Conservation (phyloP, 352 stramenopile genomes). For the Phytophthora cajani region DNA sequence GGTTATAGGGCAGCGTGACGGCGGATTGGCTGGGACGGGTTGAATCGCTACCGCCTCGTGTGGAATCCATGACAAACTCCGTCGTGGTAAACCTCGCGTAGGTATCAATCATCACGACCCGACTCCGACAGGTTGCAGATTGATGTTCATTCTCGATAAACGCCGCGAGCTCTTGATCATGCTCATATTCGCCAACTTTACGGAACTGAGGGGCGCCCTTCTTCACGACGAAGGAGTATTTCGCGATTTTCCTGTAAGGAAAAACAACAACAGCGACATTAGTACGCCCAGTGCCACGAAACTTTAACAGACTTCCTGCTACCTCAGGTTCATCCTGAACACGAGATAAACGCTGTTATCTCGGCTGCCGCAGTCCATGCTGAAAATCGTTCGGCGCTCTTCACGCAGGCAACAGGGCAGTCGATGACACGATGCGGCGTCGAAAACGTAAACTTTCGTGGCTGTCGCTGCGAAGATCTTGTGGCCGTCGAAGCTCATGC, state of each 20-base stretch:
- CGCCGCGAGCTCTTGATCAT: slow-evolving; percentile 37
- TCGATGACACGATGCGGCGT: slow-evolving; percentile 43
- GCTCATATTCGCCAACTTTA: slow-evolving; percentile 33
- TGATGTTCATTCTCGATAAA: slow-evolving; percentile 26
- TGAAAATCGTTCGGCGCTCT: slow-evolving; percentile 31
- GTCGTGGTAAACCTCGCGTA: slow-evolving; percentile 34
- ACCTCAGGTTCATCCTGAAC: slow-evolving; percentile 42
- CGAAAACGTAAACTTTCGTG: slow-evolving; percentile 41
- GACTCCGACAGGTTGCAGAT: neutral
- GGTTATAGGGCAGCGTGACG: slow-evolving; percentile 34
- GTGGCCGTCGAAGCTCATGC: slow-evolving; percentile 40
- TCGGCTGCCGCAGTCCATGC: slow-evolving; percentile 34
- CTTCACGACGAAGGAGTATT: slow-evolving; percentile 38
- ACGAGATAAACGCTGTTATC: slow-evolving; percentile 43
- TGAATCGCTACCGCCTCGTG: neutral
- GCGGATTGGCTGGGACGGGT: neutral
- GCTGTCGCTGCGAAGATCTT: slow-evolving; percentile 43
- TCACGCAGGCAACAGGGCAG: slow-evolving; percentile 36
- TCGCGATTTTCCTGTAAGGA: slow-evolving; percentile 36
- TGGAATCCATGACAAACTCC: slow-evolving; percentile 9
- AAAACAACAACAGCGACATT: neutral
- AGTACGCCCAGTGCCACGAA: neutral
- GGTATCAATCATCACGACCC: slow-evolving; percentile 38
- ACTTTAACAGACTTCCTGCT: neutral
- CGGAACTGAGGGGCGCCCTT: slow-evolving; percentile 34